Evolutionary conservation across 805 yeast species (phyloP), one percentile per base, ranked within the genome.

Genomic region (Saccharomycopsis oosterbeekiorum): DNA sequence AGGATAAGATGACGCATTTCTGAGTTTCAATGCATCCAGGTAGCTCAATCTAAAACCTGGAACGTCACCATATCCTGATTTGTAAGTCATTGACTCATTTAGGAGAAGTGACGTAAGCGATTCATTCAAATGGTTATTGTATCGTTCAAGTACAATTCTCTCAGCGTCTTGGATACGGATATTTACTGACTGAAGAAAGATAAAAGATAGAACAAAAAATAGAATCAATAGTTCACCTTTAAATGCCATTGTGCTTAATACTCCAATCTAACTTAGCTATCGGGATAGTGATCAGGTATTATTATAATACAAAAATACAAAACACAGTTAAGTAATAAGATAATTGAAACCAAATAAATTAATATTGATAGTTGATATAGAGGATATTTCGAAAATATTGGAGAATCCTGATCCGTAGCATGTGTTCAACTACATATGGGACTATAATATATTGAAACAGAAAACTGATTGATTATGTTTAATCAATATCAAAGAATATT

Each of bases 1-100:
- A 0, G 92, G 92, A 80, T 85, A 85, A 0, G 82, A 77, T 63
- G 79, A 77, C 0, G 72, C 74, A 34, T 76, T 75, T 57, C 77
- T 72, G 12, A 80, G 80, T 4, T 74, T 70, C 1, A 78, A 21
- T 15, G 76, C 78, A 70, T 86, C 96, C 10, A 77, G 74, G 66
- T 88, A 89, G 37, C 89, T 82, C 40, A 85, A 71, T 67, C 77
- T 78, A 62, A 85, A 81, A 2, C 97, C 97, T 0, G 94, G 86
- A 15, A 89, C 70, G 67, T 88, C 86, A 1, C 88, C 87, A 69
- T 84, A 85, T 5, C 88, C 89, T 3, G 72, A 63, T 19, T 69
- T 60, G 69, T 79, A 85, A 0, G 79, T 76, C 53, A 21, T 6
- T 11, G 80, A 70, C 43, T 76, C 73, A 14, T 64, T 66, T 40